Evolutionary conservation across 176 grass and related monocot genomes (phyloP).

Genomic region (Juncus effusus): DNA sequence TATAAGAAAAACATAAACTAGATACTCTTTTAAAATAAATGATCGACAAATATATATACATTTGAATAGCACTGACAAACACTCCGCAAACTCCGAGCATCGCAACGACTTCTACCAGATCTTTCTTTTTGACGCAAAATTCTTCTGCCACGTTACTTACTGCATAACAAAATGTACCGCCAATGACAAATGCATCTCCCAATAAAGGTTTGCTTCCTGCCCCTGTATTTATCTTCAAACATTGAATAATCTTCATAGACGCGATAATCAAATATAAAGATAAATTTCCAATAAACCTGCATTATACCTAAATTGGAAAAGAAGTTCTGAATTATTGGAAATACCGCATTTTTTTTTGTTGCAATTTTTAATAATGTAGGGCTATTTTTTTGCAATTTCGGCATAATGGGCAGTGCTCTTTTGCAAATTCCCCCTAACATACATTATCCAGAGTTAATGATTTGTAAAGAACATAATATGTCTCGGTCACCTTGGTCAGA

Average conservation of each 20-base stretch:
- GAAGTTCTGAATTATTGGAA: too few species aligned
- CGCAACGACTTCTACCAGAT: constrained; percentile 63
- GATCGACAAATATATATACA: constrained; percentile 51
- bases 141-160: constrained; percentile 84
- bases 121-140: constrained; percentile 54
- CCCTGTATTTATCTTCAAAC: constrained; percentile 8
- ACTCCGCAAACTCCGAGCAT: constrained; percentile 81
- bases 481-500: too few species aligned
- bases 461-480: too few species aligned
- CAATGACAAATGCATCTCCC: constrained; percentile 65
- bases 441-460: too few species aligned
- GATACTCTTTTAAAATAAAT: neutral
- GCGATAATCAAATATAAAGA: too few species aligned
- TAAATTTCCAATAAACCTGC: too few species aligned
- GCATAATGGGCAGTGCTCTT: neutral
- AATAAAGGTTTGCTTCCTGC: constrained; percentile 54
- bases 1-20: neutral
- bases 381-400: neutral
- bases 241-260: too few species aligned
- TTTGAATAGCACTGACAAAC: constrained; percentile 55
- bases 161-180: constrained; percentile 75
- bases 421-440: too few species aligned
- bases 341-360: neutral
- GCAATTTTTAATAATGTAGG: neutral
- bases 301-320: too few species aligned